Base-by-base conservation (phyloP, 148 eudicot genomes). In the Rhododendron simsii region DNA sequence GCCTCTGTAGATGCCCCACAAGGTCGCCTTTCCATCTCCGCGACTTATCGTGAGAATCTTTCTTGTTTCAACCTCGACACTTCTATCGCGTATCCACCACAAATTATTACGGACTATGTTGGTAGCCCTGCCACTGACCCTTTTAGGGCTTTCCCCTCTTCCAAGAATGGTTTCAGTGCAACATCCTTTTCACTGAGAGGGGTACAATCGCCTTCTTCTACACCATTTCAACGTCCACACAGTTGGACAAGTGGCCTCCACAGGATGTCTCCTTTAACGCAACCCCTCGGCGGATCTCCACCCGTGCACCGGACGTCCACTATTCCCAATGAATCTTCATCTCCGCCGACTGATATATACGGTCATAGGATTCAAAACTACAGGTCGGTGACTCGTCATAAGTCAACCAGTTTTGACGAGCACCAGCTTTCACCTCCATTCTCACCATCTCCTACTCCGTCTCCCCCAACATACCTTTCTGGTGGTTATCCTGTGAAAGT, bases 81-180 rank as follows among this genome's bases (percentile, higher is more conserved):
- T 80, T 93, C 92, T 13, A 86, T 95, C 26, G 88, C 92, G 9
- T 94, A 92, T 85, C 99, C 98, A 71, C 94, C 98, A 23, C 90
- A 95, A 85, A 95, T 96, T 30, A 96, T 96, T 81, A 73, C 94
- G 73, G 98, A 96, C 92, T 96, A 96, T 92, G 96, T 96, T 86
- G 99, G 98, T 80, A 96, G 99, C 88, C 99, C 99, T 78, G 92
- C 95, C 59, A 92, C 96, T 37, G 96, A 95, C 81, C 98, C 95
- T 81, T 83, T 96, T 87, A 92, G 98, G 91, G 92, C 94, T 53
- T 94, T 96, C 71, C 95, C 98, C 33, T 87, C 93, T 14, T 81
- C 89, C 4, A 94, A 91, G 30, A 91, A 81, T 83, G 90, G 88
- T 80, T 51, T 87, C 71, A 79, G 78, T 90, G 87, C 93, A 35